These are phyloP conservation scores for Trapa bicornis DNA, from an alignment of 345 rosid species.

Conservation along the genomic window DNA sequence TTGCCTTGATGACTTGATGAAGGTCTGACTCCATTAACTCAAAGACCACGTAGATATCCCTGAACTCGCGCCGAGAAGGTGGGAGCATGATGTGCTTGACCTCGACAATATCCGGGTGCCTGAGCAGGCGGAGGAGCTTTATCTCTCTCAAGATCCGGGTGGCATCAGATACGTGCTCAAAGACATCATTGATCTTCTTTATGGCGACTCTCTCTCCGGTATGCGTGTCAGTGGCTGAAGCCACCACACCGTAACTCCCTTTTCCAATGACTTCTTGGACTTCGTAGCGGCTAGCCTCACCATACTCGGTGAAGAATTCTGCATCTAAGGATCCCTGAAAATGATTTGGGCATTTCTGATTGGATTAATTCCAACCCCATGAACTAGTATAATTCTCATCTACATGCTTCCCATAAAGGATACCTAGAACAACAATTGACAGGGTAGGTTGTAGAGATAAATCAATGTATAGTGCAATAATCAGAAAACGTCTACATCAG, in stretches of 20 bases:
- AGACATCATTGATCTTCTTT: constrained; percentile 90
- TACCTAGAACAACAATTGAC: too few relatives aligned
- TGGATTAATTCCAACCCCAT: background rate
- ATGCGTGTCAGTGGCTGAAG: constrained; percentile 71
- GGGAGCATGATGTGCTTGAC: constrained; percentile 49
- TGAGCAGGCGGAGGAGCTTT: constrained; percentile 80
- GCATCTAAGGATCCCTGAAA: constrained; percentile 46
- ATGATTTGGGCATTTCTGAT: background rate
- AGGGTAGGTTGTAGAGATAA: too few relatives aligned
- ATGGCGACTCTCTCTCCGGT: constrained; percentile 88
- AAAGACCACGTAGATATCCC: too few relatives aligned
- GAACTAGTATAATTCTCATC: background rate
- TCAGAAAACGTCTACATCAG: background rate
- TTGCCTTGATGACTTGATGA: too few relatives aligned
- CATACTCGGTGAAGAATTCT: constrained; percentile 98
- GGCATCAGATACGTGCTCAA: constrained; percentile 96
- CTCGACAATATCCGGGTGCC: constrained; percentile 89
- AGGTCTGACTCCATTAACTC: too few relatives aligned
- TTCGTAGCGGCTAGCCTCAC: constrained; percentile 82
- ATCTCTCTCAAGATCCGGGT: constrained; percentile 90
- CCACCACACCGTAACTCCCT: constrained; percentile 99
- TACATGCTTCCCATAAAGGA: too few relatives aligned
- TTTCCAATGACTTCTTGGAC: constrained; percentile 91
- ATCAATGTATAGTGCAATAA: too few relatives aligned
- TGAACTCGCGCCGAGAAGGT: too few relatives aligned